Conservation (phyloP, 306 rosid species). For the Pyrus bretschneideri region DNA sequence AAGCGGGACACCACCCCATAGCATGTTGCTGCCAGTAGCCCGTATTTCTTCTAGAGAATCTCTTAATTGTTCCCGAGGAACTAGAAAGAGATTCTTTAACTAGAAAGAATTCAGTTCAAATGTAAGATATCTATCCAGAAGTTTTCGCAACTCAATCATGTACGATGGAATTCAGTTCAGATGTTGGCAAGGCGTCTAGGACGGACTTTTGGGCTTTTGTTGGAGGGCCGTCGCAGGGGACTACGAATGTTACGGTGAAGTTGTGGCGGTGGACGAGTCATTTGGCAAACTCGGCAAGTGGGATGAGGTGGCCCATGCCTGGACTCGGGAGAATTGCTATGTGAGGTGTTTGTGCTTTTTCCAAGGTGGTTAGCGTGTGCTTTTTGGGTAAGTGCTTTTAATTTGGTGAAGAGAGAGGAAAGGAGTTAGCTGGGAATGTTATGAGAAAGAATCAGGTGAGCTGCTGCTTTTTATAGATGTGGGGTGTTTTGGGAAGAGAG, state of each 20-base stretch:
- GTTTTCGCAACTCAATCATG: too few species aligned
- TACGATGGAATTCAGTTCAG: too few species aligned
- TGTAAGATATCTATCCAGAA: too few species aligned
- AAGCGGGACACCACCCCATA: too few species aligned
- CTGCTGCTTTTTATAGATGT: background rate
- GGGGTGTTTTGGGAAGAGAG: background rate
- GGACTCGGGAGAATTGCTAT: constrained; percentile 57
- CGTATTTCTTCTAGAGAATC: too few species aligned
- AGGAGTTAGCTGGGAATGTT: background rate
- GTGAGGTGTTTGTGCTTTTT: constrained; percentile 11
- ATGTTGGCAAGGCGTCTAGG: constrained; percentile 32
- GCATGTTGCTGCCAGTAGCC: too few species aligned
- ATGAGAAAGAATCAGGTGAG: background rate
- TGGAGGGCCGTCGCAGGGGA: constrained; percentile 53
- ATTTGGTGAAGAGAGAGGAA: background rate
- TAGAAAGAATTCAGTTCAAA: too few species aligned
- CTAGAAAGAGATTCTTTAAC: too few species aligned
- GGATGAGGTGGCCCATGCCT: constrained; percentile 86
- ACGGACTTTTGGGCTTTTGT: constrained; percentile 41
- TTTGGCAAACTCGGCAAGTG: constrained; percentile 61
- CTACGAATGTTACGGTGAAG: constrained; percentile 36
- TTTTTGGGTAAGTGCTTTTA: background rate
- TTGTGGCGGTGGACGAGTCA: constrained; percentile 29
- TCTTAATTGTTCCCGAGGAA: too few species aligned
- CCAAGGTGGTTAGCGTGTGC: constrained; percentile 18